Evolutionary conservation across 2,329 filamentous ascomycete genomes (phyloP).

Genomic region (Apiospora phragmitis): DNA sequence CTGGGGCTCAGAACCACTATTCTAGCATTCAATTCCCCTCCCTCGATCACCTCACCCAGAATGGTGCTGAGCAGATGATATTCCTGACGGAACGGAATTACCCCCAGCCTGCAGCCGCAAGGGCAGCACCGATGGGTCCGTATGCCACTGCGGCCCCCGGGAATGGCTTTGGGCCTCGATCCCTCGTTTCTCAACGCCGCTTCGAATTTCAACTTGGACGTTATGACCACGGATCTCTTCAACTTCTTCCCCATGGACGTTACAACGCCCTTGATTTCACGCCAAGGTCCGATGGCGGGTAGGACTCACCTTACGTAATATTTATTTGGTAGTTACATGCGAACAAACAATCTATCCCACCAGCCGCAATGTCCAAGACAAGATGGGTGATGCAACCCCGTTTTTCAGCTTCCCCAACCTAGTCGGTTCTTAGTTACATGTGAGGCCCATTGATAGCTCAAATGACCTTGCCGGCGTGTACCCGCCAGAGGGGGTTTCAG

Average conservation of each 20-base stretch:
- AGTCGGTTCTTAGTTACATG: neutral
- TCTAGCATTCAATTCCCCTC: conserved; percentile 24
- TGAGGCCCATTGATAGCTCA: neutral
- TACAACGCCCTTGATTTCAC: conserved; percentile 17
- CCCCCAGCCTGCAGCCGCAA: conserved; percentile 1
- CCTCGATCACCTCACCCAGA: conserved; percentile 15
- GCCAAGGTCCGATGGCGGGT: neutral
- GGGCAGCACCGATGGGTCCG: neutral
- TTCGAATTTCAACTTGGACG: conserved; percentile 24
- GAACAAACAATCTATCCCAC: no score
- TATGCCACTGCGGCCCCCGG: conserved; percentile 8
- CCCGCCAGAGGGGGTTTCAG: neutral
- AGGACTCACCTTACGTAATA: neutral
- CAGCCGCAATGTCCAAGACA: neutral
- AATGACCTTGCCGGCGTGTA: neutral
- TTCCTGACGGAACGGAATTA: conserved; percentile 23
- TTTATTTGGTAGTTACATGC: neutral
- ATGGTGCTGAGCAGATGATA: conserved; percentile 20
- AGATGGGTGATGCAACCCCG: neutral
- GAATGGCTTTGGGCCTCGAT: neutral
- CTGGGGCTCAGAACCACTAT: conserved; percentile 10
- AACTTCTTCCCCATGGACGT: conserved; percentile 26
- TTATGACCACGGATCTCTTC: conserved; percentile 30
- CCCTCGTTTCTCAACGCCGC: conserved; percentile 13
- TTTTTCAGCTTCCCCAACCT: neutral